Base-by-base conservation (phyloP, 331 rosid species). In the Quercus phellos region DNA sequence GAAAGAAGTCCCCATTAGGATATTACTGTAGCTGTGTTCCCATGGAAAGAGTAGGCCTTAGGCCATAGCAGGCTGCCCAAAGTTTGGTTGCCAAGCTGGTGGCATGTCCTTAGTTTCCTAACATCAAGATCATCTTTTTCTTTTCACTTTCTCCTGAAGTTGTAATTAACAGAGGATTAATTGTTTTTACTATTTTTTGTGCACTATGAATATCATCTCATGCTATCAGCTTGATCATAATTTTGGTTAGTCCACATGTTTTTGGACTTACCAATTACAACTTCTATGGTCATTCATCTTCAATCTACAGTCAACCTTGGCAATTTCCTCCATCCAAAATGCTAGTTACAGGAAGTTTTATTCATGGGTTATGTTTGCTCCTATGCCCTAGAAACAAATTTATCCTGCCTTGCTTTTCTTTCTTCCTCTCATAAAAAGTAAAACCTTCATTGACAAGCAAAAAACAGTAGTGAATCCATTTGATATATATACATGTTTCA, bases 301-400 rank as follows among this genome's bases (percentile, higher is more conserved):
- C 99, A 18, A 94, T 90, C 86, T 92, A 94, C 89, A 94, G 97
- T 74, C 97, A 94, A 83, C 98, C 97, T 76, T 89, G 93, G 61
- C 92, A 89, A 72, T 85, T 92, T 74, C 98, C 97, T 42, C 97
- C 98, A 30, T 92, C 99, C 38, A 94, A 92, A 82, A 94, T 94
- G 97, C 96, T 94, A 77, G 91, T 92, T 72, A 97, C 97, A 29
- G 99, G 91, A 81, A 92, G 93, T 82, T 97, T 90, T 72, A 94
- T 92, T 26, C 97, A 97, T 4, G 96, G 97, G 99, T 58, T 92
- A 97, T 73, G 97, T 92, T 1, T 12, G 29, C 11, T 21, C 27
- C 26, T 55, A 1, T n/a, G 61, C 24, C 24, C 61, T 55, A n/a
- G 22, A 3, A 26, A 26, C 26, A 4, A 21, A 56, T 22, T 56